These are phyloP conservation scores for Yamadazyma aaseri DNA, from an alignment of 1,139 yeast species.

Conservation along the genomic window DNA sequence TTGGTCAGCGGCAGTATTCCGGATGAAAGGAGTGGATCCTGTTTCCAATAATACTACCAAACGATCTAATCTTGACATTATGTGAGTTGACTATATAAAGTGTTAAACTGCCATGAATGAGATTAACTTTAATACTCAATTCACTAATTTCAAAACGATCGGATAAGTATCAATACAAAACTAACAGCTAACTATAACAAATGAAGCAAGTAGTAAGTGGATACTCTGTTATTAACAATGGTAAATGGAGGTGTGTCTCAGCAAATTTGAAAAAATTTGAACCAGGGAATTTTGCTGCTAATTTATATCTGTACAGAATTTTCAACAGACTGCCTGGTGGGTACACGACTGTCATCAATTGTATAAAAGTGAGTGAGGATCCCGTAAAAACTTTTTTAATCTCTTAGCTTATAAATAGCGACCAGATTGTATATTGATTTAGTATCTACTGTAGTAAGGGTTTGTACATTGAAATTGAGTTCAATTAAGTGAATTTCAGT, in stretches of 20 bases:
- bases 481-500: conserved; percentile 30
- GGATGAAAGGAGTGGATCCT: conserved; percentile 90
- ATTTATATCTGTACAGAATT: conserved; percentile 2
- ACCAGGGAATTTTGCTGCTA: conserved; percentile 5
- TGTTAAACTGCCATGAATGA: no score
- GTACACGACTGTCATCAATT: conserved; percentile 2
- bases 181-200: no score
- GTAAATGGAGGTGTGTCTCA: conserved; percentile 1
- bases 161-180: no score
- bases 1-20: conserved; percentile 97
- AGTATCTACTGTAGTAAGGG: no score
- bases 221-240: no score
- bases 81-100: no score
- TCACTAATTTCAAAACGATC: no score
- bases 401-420: no score
- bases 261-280: conserved; percentile 1
- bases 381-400: neutral
- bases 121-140: no score
- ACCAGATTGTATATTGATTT: no score
- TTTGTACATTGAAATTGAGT: no score
- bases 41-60: conserved; percentile 83
- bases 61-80: conserved; percentile 60
- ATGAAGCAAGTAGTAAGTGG: no score
- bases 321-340: neutral
- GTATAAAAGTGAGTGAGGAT: conserved; percentile 3